Evolutionary conservation across 352 stramenopile species (phyloP).

Genomic region (Globisporangium viniferum): DNA sequence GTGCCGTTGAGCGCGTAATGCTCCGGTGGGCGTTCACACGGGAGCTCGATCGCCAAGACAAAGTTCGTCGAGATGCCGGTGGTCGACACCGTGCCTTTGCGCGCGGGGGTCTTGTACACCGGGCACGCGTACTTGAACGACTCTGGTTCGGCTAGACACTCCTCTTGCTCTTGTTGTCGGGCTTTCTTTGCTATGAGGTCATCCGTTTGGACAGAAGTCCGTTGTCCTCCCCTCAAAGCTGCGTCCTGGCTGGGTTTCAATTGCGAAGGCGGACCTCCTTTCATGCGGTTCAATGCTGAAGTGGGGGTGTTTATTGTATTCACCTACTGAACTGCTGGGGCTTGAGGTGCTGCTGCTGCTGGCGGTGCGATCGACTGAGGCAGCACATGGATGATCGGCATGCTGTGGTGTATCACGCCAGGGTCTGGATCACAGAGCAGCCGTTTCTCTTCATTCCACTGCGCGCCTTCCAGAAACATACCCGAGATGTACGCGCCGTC

Average conservation of each 20-base stretch:
- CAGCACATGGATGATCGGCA: conserved; percentile 88
- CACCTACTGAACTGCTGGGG: not conserved
- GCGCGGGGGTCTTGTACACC: conserved; percentile 89
- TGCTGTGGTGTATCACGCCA: conserved; percentile 59
- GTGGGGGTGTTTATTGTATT: not conserved
- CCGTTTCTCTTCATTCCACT: conserved; percentile 50
- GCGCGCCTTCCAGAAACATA: conserved; percentile 65
- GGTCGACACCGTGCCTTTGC: conserved; percentile 89
- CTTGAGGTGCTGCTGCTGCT: not conserved
- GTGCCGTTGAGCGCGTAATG: conserved; percentile 90
- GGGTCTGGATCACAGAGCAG: conserved; percentile 52
- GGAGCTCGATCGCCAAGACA: conserved; percentile 87
- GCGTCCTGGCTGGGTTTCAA: not conserved
- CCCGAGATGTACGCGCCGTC: conserved; percentile 62
- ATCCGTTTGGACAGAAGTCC: not conserved
- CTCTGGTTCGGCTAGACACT: not conserved
- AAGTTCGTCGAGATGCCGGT: conserved; percentile 94
- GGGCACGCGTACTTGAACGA: conserved; percentile 78
- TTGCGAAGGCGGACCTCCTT: not conserved
- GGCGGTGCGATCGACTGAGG: conserved; percentile 30
- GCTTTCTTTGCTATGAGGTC: not conserved
- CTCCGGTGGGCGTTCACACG: conserved; percentile 61
- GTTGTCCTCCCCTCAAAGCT: not conserved
- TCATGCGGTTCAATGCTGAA: not conserved
- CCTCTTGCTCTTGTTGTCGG: not conserved